phyloP scores from a whole-genome alignment of 306 rosid genomes.

The barrel medic (Medicago truncatula) region MtrunA17r5.0-ANR NC_053042.1:32670501-32671000 shows the following conservation, averaged over 20 bases:
- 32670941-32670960: neutral
- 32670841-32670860: neutral
- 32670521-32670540: neutral
- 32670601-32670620: neutral
- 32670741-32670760: neutral
- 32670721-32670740: neutral
- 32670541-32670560: neutral
- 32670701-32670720: neutral
- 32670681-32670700: neutral
- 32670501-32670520: constrained; percentile 16
- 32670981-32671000: constrained; percentile 53
- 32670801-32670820: neutral
- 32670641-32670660: constrained; percentile 3
- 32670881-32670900: neutral
- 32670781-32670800: neutral
- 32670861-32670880: neutral
- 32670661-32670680: neutral
- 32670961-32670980: constrained; percentile 22
- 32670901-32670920: neutral
- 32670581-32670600: neutral
- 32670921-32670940: neutral
- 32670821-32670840: neutral
- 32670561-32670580: neutral
- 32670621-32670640: neutral
- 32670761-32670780: neutral